These are phyloP conservation scores for Aechmea fasciata DNA, from an alignment of 176 grass and related monocot species.

Conservation along the genomic window DNA sequence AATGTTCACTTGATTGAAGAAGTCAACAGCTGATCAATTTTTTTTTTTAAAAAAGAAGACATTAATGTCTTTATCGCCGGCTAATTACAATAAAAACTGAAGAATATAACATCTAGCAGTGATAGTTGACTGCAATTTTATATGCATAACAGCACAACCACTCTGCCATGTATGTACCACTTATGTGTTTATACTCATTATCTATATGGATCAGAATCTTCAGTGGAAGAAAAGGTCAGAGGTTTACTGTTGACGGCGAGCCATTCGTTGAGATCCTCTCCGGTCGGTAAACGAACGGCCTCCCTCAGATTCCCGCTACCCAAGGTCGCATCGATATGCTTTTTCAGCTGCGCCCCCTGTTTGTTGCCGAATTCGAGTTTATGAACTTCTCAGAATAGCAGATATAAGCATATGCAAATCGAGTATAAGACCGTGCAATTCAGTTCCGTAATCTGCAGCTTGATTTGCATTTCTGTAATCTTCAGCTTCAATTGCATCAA, in stretches of 20 bases:
- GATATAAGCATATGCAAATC: conserved; percentile 25
- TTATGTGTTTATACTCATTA: neutral
- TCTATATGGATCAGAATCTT: neutral
- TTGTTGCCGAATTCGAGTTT: neutral
- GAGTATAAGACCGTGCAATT: neutral
- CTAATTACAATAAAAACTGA: neutral
- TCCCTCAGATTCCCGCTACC: conserved; percentile 73
- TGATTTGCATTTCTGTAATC: neutral
- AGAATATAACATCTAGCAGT: neutral
- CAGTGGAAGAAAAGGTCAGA: neutral
- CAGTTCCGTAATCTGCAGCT: neutral
- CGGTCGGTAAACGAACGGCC: conserved; percentile 63
- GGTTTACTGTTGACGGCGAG: conserved; percentile 75
- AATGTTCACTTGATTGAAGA: conserved; percentile 94
- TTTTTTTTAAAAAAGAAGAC: neutral
- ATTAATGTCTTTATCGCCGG: neutral
- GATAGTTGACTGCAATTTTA: neutral
- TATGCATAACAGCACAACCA: neutral
- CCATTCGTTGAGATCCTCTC: conserved; percentile 89
- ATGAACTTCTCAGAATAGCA: conserved; percentile 2
- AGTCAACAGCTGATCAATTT: conserved; percentile 70
- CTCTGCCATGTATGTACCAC: neutral
- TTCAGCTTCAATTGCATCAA: neutral
- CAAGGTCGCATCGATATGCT: conserved; percentile 78
- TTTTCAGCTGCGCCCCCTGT: conserved; percentile 69